phyloP scores from a whole-genome alignment of 169 alveolate genomes.

The Condylostoma magnum region DNA sequence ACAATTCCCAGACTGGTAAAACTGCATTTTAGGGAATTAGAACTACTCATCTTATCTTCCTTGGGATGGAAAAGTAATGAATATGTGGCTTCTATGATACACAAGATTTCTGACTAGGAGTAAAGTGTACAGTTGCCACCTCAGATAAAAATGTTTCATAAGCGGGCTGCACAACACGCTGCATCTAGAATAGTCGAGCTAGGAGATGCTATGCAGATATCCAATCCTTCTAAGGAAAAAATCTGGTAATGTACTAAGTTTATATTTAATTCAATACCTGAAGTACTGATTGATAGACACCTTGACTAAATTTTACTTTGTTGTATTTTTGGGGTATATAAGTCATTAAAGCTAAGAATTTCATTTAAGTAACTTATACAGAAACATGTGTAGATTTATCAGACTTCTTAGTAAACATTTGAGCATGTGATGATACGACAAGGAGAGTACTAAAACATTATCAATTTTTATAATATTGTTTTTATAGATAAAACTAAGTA shows the following conservation, averaged over 20 bases:
- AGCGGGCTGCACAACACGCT: slow-evolving; percentile 37
- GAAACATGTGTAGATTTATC: slow-evolving; percentile 26
- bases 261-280: slow-evolving; percentile 33
- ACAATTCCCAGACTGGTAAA: slow-evolving; percentile 43
- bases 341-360: not conserved
- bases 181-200: slow-evolving; percentile 39
- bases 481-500: slow-evolving; percentile 41
- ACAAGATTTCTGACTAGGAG: not conserved
- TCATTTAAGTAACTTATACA: slow-evolving; percentile 36
- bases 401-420: slow-evolving; percentile 22
- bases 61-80: slow-evolving; percentile 39
- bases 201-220: slow-evolving; percentile 10
- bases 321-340: slow-evolving; percentile 52
- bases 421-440: slow-evolving; percentile 19
- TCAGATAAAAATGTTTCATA: slow-evolving; percentile 29
- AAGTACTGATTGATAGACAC: slow-evolving; percentile 42
- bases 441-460: slow-evolving; percentile 35
- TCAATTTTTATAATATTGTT: slow-evolving; percentile 44
- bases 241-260: slow-evolving; percentile 40
- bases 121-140: not conserved
- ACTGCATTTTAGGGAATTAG: slow-evolving; percentile 54
- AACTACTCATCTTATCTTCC: slow-evolving; percentile 42
- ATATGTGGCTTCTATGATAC: not conserved
- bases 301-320: slow-evolving; percentile 51
- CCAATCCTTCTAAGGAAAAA: slow-evolving; percentile 37